Evolutionary conservation across 441 rosid species (phyloP).

Genomic region (Daphne laureola): DNA sequence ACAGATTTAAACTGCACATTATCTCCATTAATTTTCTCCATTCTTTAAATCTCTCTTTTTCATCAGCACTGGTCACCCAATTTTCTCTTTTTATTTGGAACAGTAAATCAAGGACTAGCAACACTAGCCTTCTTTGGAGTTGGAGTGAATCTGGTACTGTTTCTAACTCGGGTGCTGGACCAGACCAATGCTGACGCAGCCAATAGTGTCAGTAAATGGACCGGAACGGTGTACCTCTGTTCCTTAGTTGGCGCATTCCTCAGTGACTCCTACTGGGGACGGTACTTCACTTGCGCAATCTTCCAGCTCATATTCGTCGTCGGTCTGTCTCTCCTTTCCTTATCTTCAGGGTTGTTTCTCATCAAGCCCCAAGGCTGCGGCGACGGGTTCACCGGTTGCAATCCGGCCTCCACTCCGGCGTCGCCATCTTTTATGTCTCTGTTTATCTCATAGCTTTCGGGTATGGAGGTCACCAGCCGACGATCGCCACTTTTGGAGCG

Average conservation of each 20-base stretch:
- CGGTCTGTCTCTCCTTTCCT: constrained; percentile 55
- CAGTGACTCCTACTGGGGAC: constrained; percentile 92
- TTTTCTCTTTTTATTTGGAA: background rate
- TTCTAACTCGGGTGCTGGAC: constrained; percentile 73
- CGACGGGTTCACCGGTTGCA: constrained; percentile 35
- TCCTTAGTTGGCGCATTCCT: constrained; percentile 83
- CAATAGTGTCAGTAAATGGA: constrained; percentile 85
- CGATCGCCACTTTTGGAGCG: constrained; percentile 82
- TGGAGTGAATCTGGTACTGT: constrained; percentile 76
- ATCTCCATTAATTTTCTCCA: too few relatives aligned
- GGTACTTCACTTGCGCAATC: constrained; percentile 63
- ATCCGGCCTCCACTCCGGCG: constrained; percentile 30
- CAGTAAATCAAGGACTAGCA: constrained; percentile 84
- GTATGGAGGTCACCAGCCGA: constrained; percentile 90
- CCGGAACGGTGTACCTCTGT: constrained; percentile 84
- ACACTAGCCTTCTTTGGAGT: constrained; percentile 92
- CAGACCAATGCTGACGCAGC: constrained; percentile 82
- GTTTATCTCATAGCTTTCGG: constrained; percentile 76
- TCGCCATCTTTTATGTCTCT: constrained; percentile 47
- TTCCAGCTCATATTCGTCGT: constrained; percentile 42
- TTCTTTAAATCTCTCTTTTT: too few relatives aligned
- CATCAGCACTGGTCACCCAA: too few relatives aligned
- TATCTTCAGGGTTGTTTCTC: constrained; percentile 52
- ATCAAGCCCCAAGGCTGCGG: constrained; percentile 75
- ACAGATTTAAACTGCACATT: too few relatives aligned